Percentiles rank a stretch among this genome's conserved stretches.
Evolutionary conservation across 192 early-diverging fungal species (phyloP).

Genomic region (Chytriomyces confervae): DNA sequence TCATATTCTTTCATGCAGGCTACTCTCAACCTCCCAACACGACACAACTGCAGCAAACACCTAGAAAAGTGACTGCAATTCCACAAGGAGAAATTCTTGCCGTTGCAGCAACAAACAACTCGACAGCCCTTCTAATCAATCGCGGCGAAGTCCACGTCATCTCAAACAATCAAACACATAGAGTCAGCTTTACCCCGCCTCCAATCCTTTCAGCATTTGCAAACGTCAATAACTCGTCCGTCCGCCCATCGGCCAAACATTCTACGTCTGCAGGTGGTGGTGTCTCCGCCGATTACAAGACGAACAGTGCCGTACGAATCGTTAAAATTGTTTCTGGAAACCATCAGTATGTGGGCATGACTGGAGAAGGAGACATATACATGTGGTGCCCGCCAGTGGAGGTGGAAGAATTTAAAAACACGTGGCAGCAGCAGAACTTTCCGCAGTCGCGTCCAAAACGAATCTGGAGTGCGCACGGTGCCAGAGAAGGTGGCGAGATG

Average conservation of each 20-base stretch:
- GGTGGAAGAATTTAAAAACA: slow-evolving; percentile 27
- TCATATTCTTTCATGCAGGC: slow-evolving; percentile 2
- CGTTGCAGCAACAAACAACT: slow-evolving; percentile 68
- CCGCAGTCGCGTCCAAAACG: slow-evolving; percentile 54
- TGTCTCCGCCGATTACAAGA: background rate
- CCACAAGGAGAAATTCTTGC: slow-evolving; percentile 61
- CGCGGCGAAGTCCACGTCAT: slow-evolving; percentile 67
- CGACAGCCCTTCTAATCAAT: slow-evolving; percentile 66
- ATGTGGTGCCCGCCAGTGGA: slow-evolving; percentile 55
- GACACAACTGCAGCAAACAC: slow-evolving; percentile 52
- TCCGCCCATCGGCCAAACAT: background rate
- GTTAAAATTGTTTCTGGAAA: slow-evolving; percentile 51
- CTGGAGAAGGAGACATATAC: slow-evolving; percentile 59
- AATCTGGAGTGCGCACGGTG: slow-evolving; percentile 63
- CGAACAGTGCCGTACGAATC: slow-evolving; percentile 1
- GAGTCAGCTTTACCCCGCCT: slow-evolving; percentile 54
- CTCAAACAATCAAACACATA: slow-evolving; percentile 54
- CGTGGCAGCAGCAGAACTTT: slow-evolving; percentile 49
- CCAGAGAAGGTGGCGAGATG: slow-evolving; percentile 35
- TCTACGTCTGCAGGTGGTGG: slow-evolving; percentile 7
- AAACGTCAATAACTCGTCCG: too few species aligned
- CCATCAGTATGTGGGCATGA: slow-evolving; percentile 50
- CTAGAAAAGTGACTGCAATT: slow-evolving; percentile 65
- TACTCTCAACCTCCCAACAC: slow-evolving; percentile 37
- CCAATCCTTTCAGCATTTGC: background rate